phyloP scores from a whole-genome alignment of 305 asterid species.

The Rubia tinctorum region DNA sequence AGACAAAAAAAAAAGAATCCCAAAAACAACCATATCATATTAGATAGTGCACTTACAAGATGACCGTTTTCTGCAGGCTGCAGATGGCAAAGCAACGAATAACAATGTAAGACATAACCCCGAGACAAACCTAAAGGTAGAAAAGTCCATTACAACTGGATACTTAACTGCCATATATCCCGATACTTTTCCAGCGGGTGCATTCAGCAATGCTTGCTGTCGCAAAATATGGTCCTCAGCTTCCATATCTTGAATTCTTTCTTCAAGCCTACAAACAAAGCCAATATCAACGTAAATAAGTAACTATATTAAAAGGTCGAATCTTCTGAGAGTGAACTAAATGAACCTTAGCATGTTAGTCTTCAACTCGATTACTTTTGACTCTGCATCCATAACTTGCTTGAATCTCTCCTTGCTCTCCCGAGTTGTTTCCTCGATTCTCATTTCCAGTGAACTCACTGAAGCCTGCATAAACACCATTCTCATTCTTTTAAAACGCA shows the following conservation, averaged over 20 bases:
- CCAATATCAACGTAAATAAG: conserved; percentile 15
- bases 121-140: conserved; percentile 11
- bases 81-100: conserved; percentile 25
- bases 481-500: not conserved
- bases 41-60: conserved; percentile 40
- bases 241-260: conserved; percentile 69
- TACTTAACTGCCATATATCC: conserved; percentile 39
- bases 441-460: conserved; percentile 64
- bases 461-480: conserved; percentile 38
- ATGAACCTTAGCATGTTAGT: conserved; percentile 64
- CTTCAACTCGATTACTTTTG: conserved; percentile 65
- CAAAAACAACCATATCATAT: not conserved
- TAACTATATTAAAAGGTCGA: conserved; percentile 10
- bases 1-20: not conserved
- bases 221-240: conserved; percentile 53
- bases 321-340: not conserved
- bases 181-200: conserved; percentile 53
- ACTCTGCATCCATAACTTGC: conserved; percentile 75
- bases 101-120: conserved; percentile 24
- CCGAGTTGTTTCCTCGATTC: conserved; percentile 59
- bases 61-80: conserved; percentile 75
- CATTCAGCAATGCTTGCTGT: conserved; percentile 52
- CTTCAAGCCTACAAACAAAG: conserved; percentile 55
- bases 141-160: conserved; percentile 31
- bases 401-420: conserved; percentile 65